Conservation (phyloP, 2,329 filamentous ascomycete genomes). For the Capronia coronata region DNA sequence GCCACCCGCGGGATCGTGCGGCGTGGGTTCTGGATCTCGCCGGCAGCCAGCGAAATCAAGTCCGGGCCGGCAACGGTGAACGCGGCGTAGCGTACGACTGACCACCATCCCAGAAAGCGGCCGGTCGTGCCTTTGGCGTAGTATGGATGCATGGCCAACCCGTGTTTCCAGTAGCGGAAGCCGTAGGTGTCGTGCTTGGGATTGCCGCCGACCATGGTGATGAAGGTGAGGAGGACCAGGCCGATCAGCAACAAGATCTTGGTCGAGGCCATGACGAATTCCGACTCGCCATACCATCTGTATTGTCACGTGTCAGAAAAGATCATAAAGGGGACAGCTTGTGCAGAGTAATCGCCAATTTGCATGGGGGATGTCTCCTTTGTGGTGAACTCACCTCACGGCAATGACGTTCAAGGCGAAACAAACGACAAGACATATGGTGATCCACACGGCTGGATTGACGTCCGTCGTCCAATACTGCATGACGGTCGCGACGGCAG, state of each 20-base stretch:
- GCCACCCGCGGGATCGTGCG: constrained; percentile 65
- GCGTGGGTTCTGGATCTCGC: constrained; percentile 63
- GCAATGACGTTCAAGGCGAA: constrained; percentile 60
- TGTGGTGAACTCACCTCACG: constrained; percentile 45
- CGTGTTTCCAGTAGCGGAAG: constrained; percentile 58
- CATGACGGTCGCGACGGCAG: constrained; percentile 41
- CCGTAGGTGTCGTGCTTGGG: constrained; percentile 63
- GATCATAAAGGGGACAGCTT: too few relatives aligned
- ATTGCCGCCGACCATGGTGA: constrained; percentile 75
- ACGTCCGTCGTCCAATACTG: constrained; percentile 42
- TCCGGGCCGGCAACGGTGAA: constrained; percentile 60
- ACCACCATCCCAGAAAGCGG: constrained; percentile 64
- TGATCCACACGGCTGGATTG: constrained; percentile 40
- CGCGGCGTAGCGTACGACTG: constrained; percentile 62
- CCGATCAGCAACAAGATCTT: constrained; percentile 65
- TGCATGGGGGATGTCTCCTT: too few relatives aligned
- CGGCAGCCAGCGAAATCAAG: constrained; percentile 55
- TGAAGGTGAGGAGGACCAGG: constrained; percentile 66
- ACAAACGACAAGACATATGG: constrained; percentile 38
- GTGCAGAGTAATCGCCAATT: too few relatives aligned
- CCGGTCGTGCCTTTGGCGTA: constrained; percentile 60
- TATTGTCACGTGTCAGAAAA: constrained; percentile 13
- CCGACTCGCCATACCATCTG: constrained; percentile 62
- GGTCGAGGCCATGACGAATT: constrained; percentile 64
- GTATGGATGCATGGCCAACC: constrained; percentile 61